Percentiles rank a stretch among this genome's conserved stretches.
Evolutionary conservation across 2,329 filamentous ascomycete species (phyloP).

Genomic region (Lachnellula hyalina): DNA sequence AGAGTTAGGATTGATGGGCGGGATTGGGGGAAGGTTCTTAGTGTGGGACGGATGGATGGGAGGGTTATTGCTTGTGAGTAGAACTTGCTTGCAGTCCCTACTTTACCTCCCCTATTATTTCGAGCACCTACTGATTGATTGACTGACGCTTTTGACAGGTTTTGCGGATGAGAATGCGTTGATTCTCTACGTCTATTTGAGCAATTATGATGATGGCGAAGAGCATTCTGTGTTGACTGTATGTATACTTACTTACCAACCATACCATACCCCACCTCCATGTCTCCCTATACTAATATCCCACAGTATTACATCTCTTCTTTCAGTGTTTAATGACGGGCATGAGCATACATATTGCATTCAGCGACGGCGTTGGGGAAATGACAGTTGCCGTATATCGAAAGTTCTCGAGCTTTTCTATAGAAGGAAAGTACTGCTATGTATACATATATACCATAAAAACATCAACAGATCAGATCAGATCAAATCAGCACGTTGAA

Average conservation of each 20-base stretch:
- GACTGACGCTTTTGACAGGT: constrained; percentile 32
- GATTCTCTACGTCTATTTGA: constrained; percentile 77
- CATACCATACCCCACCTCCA: too few species aligned
- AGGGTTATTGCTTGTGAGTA: constrained; percentile 81
- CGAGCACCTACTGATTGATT: constrained; percentile 17
- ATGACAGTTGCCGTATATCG: not conserved
- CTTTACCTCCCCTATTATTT: constrained; percentile 1
- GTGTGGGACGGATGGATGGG: constrained; percentile 82
- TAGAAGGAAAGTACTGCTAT: too few species aligned
- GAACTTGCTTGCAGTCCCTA: too few species aligned
- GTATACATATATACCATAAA: too few species aligned
- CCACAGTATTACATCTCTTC: constrained; percentile 53
- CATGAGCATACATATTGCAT: constrained; percentile 1
- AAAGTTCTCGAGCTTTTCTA: not conserved
- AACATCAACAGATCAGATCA: not conserved
- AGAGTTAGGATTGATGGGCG: constrained; percentile 85
- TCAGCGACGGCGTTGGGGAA: constrained; percentile 20
- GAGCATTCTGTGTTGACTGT: constrained; percentile 75
- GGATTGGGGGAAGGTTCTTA: constrained; percentile 93
- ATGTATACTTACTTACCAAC: constrained; percentile 29
- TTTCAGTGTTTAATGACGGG: constrained; percentile 37
- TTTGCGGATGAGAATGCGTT: constrained; percentile 76
- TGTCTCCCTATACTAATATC: constrained; percentile 3
- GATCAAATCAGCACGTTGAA: too few species aligned
- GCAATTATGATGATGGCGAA: constrained; percentile 60